These are phyloP conservation scores for Phialemonium atrogriseum DNA, from an alignment of 2,329 filamentous ascomycete genomes.

Conservation along the genomic window DNA sequence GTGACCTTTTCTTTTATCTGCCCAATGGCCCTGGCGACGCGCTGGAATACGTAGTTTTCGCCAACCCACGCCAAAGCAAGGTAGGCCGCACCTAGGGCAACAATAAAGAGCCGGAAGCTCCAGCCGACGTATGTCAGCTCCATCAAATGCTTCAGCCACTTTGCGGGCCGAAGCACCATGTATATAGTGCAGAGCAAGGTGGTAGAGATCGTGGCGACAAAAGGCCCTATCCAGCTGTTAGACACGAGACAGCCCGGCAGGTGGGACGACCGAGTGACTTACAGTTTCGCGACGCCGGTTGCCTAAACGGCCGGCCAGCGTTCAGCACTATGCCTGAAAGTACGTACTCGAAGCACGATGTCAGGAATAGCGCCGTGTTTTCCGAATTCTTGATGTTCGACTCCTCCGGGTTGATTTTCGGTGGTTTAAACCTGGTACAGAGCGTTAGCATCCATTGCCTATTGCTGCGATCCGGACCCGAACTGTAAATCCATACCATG, in stretches of 20 bases:
- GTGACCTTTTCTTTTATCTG: constrained; percentile 48
- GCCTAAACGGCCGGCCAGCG: constrained; percentile 84
- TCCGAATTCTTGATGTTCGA: constrained; percentile 87
- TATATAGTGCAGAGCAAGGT: constrained; percentile 63
- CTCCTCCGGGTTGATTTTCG: constrained; percentile 66
- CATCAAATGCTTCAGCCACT: constrained; percentile 68
- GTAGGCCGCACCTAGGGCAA: constrained; percentile 61
- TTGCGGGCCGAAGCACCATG: constrained; percentile 70
- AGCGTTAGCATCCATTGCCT: not conserved
- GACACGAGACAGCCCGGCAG: constrained; percentile 1
- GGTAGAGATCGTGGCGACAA: constrained; percentile 66
- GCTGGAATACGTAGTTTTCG: constrained; percentile 64
- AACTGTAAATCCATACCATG: constrained; percentile 50
- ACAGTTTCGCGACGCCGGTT: constrained; percentile 73
- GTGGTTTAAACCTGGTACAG: constrained; percentile 66
- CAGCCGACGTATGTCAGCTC: constrained; percentile 70
- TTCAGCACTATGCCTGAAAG: constrained; percentile 82
- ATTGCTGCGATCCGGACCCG: not conserved
- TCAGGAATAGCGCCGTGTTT: constrained; percentile 83
- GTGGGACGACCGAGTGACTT: constrained; percentile 24
- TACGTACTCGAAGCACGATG: constrained; percentile 93
- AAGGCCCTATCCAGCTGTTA: constrained; percentile 55
- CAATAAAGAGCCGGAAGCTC: constrained; percentile 64
- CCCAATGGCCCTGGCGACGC: constrained; percentile 60
- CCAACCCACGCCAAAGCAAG: constrained; percentile 61